Conservation (phyloP, 768 basidiomycete genomes). For the Tephrocybe sp. region DNA sequence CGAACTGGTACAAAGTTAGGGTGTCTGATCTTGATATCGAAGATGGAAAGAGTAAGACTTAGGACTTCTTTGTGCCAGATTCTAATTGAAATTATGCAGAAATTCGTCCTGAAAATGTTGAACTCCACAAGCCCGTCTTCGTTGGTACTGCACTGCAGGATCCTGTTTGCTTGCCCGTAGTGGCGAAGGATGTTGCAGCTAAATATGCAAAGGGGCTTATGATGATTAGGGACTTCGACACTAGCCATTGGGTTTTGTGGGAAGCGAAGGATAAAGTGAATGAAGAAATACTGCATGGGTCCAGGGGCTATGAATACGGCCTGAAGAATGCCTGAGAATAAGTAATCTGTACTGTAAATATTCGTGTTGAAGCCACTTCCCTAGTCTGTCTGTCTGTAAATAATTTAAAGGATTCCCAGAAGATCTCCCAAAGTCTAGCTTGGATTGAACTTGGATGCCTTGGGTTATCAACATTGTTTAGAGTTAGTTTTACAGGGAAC, state of each 20-base stretch:
- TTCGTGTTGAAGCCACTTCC: no score
- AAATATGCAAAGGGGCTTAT: slow-evolving; percentile 23
- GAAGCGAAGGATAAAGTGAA: slow-evolving; percentile 18
- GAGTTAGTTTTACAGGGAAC: no score
- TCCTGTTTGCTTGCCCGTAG: slow-evolving; percentile 21
- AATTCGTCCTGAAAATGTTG: slow-evolving; percentile 20
- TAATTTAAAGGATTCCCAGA: no score
- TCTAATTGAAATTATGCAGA: background rate
- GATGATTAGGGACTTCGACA: slow-evolving; percentile 24
- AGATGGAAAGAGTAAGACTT: slow-evolving; percentile 31
- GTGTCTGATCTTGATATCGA: slow-evolving; percentile 24
- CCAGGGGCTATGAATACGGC: background rate
- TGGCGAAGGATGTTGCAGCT: slow-evolving; percentile 10
- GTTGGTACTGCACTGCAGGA: slow-evolving; percentile 33
- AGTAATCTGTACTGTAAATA: no score
- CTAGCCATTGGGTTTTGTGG: slow-evolving; percentile 20
- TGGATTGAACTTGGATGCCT: no score
- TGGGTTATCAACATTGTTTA: no score
- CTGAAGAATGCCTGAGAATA: no score
- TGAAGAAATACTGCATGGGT: slow-evolving; percentile 16
- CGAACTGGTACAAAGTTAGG: slow-evolving; percentile 16
- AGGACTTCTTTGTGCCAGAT: background rate
- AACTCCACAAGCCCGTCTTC: slow-evolving; percentile 34
- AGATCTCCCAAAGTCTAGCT: no score
- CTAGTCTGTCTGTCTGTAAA: no score